These are phyloP conservation scores for Dryas octopetala DNA, from an alignment of 306 rosid species.

Conservation along the genomic window DNA sequence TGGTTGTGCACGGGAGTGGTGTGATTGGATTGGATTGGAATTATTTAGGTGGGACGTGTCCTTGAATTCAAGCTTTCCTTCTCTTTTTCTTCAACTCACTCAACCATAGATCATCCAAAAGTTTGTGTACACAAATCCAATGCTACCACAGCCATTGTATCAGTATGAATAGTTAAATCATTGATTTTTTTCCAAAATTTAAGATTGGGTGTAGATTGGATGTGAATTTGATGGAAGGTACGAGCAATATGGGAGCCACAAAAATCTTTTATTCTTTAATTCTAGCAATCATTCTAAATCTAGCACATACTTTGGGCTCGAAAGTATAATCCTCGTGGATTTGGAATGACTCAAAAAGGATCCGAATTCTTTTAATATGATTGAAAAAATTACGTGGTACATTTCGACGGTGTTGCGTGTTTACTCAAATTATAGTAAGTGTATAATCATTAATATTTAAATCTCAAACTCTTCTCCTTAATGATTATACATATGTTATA, in stretches of 20 bases:
- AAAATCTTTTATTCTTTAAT: too few relatives aligned
- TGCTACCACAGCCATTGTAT: neutral
- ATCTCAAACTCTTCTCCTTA: too few relatives aligned
- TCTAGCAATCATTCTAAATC: too few relatives aligned
- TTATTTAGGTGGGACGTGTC: neutral
- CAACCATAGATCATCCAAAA: neutral
- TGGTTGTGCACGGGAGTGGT: neutral
- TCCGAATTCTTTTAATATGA: too few relatives aligned
- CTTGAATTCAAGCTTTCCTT: neutral
- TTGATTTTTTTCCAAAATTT: neutral
- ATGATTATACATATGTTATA: too few relatives aligned
- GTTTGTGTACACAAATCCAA: neutral
- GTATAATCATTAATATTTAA: too few relatives aligned
- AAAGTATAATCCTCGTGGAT: too few relatives aligned
- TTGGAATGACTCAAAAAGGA: too few relatives aligned
- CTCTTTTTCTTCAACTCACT: neutral
- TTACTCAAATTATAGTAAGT: too few relatives aligned
- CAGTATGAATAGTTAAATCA: neutral
- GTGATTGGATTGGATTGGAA: conserved; percentile 7
- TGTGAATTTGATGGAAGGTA: neutral
- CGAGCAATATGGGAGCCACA: neutral
- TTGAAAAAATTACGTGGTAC: too few relatives aligned
- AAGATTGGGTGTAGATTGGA: neutral
- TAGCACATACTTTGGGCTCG: too few relatives aligned
- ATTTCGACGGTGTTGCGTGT: too few relatives aligned